These are phyloP conservation scores for Mycena filopes DNA, from an alignment of 768 basidiomycete species.

Conservation along the genomic window DNA sequence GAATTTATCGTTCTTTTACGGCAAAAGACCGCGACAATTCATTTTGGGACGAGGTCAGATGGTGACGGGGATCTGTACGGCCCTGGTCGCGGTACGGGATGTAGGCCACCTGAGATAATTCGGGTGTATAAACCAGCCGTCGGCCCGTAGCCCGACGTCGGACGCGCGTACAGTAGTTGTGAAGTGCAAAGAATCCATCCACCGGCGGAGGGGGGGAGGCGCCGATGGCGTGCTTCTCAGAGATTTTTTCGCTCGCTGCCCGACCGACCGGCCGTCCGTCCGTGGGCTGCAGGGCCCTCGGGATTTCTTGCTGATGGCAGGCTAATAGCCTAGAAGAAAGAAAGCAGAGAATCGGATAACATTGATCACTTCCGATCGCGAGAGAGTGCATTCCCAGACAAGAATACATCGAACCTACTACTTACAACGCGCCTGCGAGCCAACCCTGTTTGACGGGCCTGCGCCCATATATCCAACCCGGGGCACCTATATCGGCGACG, in stretches of 20 bases:
- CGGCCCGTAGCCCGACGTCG: slow-evolving; percentile 24
- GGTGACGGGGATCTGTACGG: slow-evolving; percentile 19
- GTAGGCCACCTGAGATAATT: slow-evolving; percentile 15
- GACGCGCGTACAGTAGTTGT: too few species aligned
- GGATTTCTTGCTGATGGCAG: neutral
- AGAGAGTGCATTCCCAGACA: slow-evolving; percentile 11
- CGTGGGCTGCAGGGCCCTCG: neutral
- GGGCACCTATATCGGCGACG: slow-evolving; percentile 17
- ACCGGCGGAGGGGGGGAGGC: slow-evolving; percentile 5
- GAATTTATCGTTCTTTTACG: slow-evolving; percentile 16
- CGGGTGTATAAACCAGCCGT: neutral
- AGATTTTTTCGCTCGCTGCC: slow-evolving; percentile 17
- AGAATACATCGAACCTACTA: slow-evolving; percentile 18
- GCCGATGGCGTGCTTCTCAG: slow-evolving; percentile 1
- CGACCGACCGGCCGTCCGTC: neutral
- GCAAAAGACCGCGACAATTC: neutral
- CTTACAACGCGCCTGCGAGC: slow-evolving; percentile 15
- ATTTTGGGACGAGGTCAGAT: slow-evolving; percentile 13
- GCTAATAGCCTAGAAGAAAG: too few species aligned
- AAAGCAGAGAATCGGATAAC: slow-evolving; percentile 18
- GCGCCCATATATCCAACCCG: slow-evolving; percentile 2
- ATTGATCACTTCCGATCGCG: slow-evolving; percentile 16
- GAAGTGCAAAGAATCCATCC: neutral
- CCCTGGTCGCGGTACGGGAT: neutral
- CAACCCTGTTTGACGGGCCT: slow-evolving; percentile 19